phyloP scores from a whole-genome alignment of 1,284 basidiomycete species.

The Mrakiaceae sp. region DNA sequence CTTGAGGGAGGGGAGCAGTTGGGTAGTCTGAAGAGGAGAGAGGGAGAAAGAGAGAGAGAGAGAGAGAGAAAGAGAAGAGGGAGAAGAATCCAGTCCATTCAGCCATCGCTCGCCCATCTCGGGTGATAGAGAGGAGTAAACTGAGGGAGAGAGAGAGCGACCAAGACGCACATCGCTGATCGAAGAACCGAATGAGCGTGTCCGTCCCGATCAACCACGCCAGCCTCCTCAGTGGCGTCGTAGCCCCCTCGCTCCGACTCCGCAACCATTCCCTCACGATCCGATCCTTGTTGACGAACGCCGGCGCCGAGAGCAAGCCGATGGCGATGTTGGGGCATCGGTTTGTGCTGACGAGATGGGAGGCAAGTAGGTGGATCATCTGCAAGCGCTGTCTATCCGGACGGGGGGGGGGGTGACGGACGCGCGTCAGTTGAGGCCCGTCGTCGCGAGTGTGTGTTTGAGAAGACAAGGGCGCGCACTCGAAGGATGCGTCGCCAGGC shows the following conservation, averaged over 20 bases:
- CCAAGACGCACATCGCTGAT: slow-evolving; percentile 43
- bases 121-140: background rate
- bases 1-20: background rate
- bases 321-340: slow-evolving; percentile 52
- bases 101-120: background rate
- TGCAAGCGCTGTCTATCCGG: slow-evolving; percentile 50
- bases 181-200: slow-evolving; percentile 74
- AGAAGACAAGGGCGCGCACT: slow-evolving; percentile 5
- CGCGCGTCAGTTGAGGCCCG: background rate
- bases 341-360: background rate
- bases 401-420: background rate
- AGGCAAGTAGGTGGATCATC: slow-evolving; percentile 64
- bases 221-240: slow-evolving; percentile 34
- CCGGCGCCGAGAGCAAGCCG: slow-evolving; percentile 73
- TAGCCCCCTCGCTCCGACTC: background rate
- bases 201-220: slow-evolving; percentile 74
- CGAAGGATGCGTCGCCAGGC: slow-evolving; percentile 54
- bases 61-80: background rate
- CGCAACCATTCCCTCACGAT: slow-evolving; percentile 28
- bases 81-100: background rate
- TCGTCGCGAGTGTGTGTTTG: background rate
- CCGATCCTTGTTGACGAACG: slow-evolving; percentile 71
- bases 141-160: no score
- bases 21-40: background rate
- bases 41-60: background rate